These are phyloP conservation scores for Gnomoniopsis sp. DNA, from an alignment of 2,329 filamentous ascomycete genomes.

Conservation along the genomic window DNA sequence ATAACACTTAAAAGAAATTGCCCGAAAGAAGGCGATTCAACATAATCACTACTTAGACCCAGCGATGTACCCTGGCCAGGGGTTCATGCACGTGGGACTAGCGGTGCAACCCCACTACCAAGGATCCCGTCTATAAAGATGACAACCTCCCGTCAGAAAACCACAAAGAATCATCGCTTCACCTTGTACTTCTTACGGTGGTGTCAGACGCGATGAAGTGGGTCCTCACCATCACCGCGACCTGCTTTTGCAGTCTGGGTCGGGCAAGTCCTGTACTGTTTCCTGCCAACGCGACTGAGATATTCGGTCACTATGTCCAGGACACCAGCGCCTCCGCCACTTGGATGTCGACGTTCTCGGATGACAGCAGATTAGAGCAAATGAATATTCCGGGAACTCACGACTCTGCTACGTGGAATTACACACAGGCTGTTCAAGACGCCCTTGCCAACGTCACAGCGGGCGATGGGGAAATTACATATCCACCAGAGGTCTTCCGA, in stretches of 20 bases:
- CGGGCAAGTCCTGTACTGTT: neutral
- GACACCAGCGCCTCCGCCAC: slow-evolving; percentile 22
- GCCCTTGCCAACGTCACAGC: slow-evolving; percentile 35
- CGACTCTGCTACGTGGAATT: slow-evolving; percentile 51
- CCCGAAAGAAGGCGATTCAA: no score
- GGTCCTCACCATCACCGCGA: neutral
- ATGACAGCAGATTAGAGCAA: slow-evolving; percentile 39
- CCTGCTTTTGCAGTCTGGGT: neutral
- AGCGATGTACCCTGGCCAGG: no score
- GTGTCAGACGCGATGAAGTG: neutral
- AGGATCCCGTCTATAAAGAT: no score
- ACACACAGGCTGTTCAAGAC: slow-evolving; percentile 38
- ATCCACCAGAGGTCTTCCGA: slow-evolving; percentile 31
- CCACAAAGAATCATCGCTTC: no score
- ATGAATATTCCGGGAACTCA: slow-evolving; percentile 50
- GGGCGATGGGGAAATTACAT: slow-evolving; percentile 31
- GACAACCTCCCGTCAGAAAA: no score
- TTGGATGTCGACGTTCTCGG: slow-evolving; percentile 44
- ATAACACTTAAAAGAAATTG: no score
- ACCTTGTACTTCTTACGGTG: no score
- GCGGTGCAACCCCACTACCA: no score
- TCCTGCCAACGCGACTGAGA: slow-evolving; percentile 34
- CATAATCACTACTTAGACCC: no score
- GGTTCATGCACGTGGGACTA: no score
- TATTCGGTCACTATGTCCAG: slow-evolving; percentile 36